Percentiles rank a stretch among this genome's conserved stretches.
phyloP scores from a whole-genome alignment of 192 early-diverging fungal species.

The Linnemannia hyalina region DNA sequence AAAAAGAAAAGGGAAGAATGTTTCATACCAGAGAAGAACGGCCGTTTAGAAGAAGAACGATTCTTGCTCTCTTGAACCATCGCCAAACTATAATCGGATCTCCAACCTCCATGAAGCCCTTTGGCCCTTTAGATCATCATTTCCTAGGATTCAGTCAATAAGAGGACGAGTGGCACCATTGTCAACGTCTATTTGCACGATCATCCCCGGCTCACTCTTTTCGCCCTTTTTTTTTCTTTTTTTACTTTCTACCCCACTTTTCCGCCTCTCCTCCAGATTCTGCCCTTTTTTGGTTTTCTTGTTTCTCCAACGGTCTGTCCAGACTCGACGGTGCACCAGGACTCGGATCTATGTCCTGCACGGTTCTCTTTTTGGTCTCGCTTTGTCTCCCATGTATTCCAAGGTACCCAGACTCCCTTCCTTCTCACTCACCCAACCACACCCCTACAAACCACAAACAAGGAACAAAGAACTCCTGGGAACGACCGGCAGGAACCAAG shows the following conservation, averaged over 20 bases:
- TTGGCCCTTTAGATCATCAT: background rate
- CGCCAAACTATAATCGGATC: background rate
- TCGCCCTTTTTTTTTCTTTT: background rate
- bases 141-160: background rate
- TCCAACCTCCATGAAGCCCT: background rate
- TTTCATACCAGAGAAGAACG: background rate
- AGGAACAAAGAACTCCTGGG: background rate
- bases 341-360: too few relatives aligned
- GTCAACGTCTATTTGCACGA: background rate
- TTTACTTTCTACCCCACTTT: background rate
- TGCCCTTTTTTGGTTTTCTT: background rate
- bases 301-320: background rate
- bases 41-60: background rate
- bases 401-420: too few relatives aligned
- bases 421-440: too few relatives aligned
- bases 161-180: background rate
- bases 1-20: background rate
- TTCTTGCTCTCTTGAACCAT: background rate
- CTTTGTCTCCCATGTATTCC: too few relatives aligned
- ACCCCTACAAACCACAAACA: background rate
- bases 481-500: background rate
- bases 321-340: too few relatives aligned
- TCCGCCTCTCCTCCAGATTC: background rate
- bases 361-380: too few relatives aligned
- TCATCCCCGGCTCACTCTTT: background rate